phyloP scores from a whole-genome alignment of 1,139 yeast species.

The Lodderomyces parapsilosis region DNA sequence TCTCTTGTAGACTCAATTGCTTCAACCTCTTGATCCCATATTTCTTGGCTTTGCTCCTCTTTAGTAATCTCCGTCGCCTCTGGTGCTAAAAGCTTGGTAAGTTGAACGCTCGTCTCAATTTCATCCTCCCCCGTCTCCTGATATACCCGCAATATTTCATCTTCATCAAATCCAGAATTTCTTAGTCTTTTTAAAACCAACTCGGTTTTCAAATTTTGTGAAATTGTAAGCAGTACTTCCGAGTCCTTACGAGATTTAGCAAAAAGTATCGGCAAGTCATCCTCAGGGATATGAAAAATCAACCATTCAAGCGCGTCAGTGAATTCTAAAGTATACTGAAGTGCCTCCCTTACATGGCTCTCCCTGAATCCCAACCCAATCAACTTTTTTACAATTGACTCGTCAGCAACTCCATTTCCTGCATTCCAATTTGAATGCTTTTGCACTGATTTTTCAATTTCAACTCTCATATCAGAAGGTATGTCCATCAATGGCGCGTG shows the following conservation, averaged over 20 bases:
- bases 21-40: constrained; percentile 81
- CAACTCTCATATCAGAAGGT: constrained; percentile 46
- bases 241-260: constrained; percentile 47
- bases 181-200: constrained; percentile 51
- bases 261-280: constrained; percentile 71
- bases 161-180: constrained; percentile 69
- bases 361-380: constrained; percentile 63
- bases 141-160: constrained; percentile 55
- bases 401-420: constrained; percentile 14
- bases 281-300: constrained; percentile 87
- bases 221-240: constrained; percentile 46
- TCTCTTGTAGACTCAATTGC: constrained; percentile 56
- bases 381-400: constrained; percentile 20
- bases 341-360: constrained; percentile 70
- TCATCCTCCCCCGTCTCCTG: constrained; percentile 45
- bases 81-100: constrained; percentile 43
- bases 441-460: constrained; percentile 55
- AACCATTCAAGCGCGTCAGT: constrained; percentile 74
- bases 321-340: constrained; percentile 56
- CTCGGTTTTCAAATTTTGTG: constrained; percentile 41
- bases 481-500: constrained; percentile 56
- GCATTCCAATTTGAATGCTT: constrained; percentile 55
- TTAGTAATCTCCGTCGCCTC: constrained; percentile 2
- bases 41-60: constrained; percentile 25
- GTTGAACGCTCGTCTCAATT: constrained; percentile 47